phyloP scores from a whole-genome alignment of 2,329 filamentous ascomycete species.

The Domatiomyces catenatus region DNA sequence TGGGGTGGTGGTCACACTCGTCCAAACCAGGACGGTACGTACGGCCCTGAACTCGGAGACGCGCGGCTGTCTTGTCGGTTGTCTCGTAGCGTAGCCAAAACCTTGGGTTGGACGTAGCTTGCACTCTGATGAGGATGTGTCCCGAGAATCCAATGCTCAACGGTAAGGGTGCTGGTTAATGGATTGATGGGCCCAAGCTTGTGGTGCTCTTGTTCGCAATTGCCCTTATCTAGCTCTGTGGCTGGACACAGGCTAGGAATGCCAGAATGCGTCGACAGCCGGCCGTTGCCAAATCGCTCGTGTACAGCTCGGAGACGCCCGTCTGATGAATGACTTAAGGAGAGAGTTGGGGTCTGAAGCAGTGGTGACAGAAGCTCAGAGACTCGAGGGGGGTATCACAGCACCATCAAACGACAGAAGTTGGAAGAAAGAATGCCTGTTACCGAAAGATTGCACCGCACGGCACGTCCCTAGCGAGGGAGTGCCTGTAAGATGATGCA shows the following conservation, averaged over 20 bases:
- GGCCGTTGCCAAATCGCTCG: not conserved
- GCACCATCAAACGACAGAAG: not conserved
- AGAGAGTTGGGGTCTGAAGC: not conserved
- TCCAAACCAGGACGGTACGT: not conserved
- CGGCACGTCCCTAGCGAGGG: not conserved
- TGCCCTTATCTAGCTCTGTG: not conserved
- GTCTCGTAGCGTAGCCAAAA: not conserved
- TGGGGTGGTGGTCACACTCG: not conserved
- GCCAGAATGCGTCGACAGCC: not conserved
- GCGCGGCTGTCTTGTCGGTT: not conserved
- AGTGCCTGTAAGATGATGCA: conserved; percentile 9
- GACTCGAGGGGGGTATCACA: not conserved
- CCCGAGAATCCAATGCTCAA: not conserved
- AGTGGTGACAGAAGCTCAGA: not conserved
- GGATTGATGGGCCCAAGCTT: not conserved
- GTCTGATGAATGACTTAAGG: too few species aligned
- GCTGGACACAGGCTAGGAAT: not conserved
- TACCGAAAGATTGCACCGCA: not conserved
- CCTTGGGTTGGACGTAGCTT: not conserved
- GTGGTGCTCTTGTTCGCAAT: not conserved
- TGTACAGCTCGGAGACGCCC: not conserved
- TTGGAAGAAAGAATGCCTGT: not conserved
- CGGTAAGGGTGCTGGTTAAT: not conserved
- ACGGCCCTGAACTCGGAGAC: not conserved
- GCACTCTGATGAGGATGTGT: not conserved